Base-by-base conservation (phyloP, 164 flowering plant species). In the Akebia trifoliata region DNA sequence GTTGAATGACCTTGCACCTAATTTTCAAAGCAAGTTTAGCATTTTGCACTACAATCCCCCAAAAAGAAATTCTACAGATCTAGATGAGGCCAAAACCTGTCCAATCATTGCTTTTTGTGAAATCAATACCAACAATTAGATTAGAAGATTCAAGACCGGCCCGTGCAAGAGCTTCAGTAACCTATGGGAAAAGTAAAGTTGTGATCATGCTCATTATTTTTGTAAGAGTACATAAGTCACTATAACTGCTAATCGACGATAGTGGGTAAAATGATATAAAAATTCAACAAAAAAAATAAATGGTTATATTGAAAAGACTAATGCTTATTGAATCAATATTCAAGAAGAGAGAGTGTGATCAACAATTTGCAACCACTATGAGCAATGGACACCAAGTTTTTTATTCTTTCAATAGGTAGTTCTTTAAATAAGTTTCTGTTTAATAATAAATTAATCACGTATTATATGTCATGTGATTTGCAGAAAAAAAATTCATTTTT, bases 61-160 rank as follows among this genome's bases (percentile, higher is more conserved):
- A 34, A 35, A 47, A 29, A 31, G 14, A 24, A 29, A 9, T 11
- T 50, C 4, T 4, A 8, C 54, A 26, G 22, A 10, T 9, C n/a
- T 4, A 62, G 36, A 61, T 18, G 38, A 70, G 43, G 39, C 1
- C 42, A 63, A n/a, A 56, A 86, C 97, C 97, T 59, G 97, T 90
- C 97, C 97, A 90, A 75, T 90, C 97, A 54, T 90, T 90, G 81
- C 97, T 90, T 75, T 82, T 87, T 53, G 97, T 90, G 71, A 90
- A 87, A 76, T 90, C 97, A 70, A 90, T 82, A 55, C 97, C 97
- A 46, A 90, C 89, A 61, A 90, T 87, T 38, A 90, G 78, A 76
- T 90, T 90, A n/a, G 97, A 90, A 38, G 97, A 90, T 66, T 85
- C 97, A 57, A 90, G 72, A 17, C 97, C 97, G 68, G 97, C 88